These are phyloP conservation scores for Ustilago shanxiensis DNA, from an alignment of 1,284 basidiomycete species.

Conservation along the genomic window DNA sequence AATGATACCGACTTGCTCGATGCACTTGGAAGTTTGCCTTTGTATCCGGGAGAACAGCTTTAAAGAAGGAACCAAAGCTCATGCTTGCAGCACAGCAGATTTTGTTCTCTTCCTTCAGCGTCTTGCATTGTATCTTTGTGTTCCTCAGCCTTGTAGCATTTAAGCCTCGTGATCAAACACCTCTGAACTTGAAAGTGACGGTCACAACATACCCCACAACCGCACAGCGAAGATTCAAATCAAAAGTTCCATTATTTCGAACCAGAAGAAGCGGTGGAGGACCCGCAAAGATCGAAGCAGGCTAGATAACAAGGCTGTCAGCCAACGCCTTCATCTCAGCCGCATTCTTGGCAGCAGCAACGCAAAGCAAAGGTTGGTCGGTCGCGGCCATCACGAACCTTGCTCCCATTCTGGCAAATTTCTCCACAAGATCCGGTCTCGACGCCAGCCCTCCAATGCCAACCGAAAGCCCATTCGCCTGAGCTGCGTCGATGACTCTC, in stretches of 20 bases:
- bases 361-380: constrained; percentile 6
- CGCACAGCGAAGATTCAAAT: too few species aligned
- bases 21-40: constrained; percentile 7
- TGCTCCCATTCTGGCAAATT: constrained; percentile 10
- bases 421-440: constrained; percentile 3
- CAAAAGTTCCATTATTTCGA: too few species aligned
- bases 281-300: too few species aligned
- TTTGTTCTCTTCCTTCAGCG: too few species aligned
- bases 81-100: too few species aligned
- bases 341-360: constrained; percentile 6
- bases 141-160: too few species aligned
- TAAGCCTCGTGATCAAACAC: too few species aligned
- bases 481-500: constrained; percentile 5
- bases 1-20: constrained; percentile 12
- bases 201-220: too few species aligned
- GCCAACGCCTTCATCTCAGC: constrained; percentile 6
- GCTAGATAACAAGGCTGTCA: background rate
- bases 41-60: constrained; percentile 8
- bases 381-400: constrained; percentile 7
- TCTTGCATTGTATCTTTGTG: too few species aligned
- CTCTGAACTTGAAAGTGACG: too few species aligned
- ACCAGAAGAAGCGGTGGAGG: too few species aligned
- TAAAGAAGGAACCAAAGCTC: background rate
- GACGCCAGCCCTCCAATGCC: constrained; percentile 6
- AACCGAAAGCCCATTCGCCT: background rate